phyloP scores from a whole-genome alignment of 2,329 filamentous ascomycete genomes.

The Trichophyton benhamiae region DNA sequence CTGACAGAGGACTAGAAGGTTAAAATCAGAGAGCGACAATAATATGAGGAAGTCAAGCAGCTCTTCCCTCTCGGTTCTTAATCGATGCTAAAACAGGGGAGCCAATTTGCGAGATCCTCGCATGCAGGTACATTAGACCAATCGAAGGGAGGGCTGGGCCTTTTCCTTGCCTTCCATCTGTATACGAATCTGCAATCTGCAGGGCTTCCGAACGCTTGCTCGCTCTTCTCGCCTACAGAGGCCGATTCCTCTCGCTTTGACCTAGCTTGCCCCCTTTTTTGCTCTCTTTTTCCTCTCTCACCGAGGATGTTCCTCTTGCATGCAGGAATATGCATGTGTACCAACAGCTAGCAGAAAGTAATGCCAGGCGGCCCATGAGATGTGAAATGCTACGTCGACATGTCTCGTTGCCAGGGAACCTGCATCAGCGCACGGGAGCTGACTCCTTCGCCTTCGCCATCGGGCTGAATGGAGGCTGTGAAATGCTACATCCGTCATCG shows the following conservation, averaged over 20 bases:
- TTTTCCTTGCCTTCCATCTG: not conserved
- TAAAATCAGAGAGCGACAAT: too few species aligned
- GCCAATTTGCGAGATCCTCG: not conserved
- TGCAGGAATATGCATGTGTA: not conserved
- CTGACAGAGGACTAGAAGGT: not conserved
- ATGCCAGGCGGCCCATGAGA: not conserved
- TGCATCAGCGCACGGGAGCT: not conserved
- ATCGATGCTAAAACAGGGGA: not conserved
- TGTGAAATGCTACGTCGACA: not conserved
- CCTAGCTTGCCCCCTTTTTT: not conserved
- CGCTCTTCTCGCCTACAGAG: not conserved
- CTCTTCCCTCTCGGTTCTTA: not conserved
- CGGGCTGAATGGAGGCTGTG: not conserved
- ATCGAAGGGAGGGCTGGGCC: not conserved
- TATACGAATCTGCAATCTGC: not conserved
- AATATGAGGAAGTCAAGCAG: not conserved
- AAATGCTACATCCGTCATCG: conserved; percentile 1
- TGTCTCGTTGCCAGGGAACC: not conserved
- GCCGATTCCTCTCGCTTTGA: not conserved
- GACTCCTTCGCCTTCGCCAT: not conserved
- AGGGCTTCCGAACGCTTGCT: not conserved
- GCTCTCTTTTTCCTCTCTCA: not conserved
- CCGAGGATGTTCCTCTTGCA: not conserved
- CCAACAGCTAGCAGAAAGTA: not conserved
- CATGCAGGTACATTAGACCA: not conserved